Conservation (phyloP, 148 eudicot genomes). For the Fagopyrum esculentum region DNA sequence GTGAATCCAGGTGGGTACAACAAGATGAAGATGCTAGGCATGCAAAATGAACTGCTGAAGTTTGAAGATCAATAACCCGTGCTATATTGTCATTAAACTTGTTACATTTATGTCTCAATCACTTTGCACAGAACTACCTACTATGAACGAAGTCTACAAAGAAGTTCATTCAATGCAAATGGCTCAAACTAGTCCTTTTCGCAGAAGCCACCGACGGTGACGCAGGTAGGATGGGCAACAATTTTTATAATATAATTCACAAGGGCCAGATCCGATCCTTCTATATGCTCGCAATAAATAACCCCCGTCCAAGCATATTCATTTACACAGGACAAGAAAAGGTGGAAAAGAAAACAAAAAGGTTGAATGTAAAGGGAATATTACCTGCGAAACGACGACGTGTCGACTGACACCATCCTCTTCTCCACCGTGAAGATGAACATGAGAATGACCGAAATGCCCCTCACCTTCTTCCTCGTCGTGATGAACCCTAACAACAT, state of each 20-base stretch:
- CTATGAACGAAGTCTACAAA: no score
- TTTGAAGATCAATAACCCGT: no score
- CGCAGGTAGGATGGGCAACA: not conserved
- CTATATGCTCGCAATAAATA: not conserved
- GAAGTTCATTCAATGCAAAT: no score
- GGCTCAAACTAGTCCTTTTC: no score
- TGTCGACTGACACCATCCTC: conserved; percentile 48
- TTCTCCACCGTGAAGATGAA: conserved; percentile 35
- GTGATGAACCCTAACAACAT: conserved; percentile 15
- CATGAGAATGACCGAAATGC: conserved; percentile 28
- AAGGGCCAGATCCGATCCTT: not conserved
- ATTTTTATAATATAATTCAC: no score
- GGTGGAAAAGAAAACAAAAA: not conserved
- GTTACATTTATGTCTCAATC: no score
- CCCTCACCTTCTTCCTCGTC: conserved; percentile 9
- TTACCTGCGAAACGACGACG: conserved; percentile 85
- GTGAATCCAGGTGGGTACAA: no score
- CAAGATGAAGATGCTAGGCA: no score
- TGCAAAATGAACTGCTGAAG: no score
- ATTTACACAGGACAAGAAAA: not conserved
- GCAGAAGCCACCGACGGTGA: not conserved
- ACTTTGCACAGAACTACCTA: no score
- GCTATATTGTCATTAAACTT: no score
- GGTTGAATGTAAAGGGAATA: no score
- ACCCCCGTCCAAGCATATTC: not conserved